Evolutionary conservation across 1,284 basidiomycete species (phyloP), one percentile per base, ranked within the genome.

Genomic region (Butyriboletus appendiculatus): DNA sequence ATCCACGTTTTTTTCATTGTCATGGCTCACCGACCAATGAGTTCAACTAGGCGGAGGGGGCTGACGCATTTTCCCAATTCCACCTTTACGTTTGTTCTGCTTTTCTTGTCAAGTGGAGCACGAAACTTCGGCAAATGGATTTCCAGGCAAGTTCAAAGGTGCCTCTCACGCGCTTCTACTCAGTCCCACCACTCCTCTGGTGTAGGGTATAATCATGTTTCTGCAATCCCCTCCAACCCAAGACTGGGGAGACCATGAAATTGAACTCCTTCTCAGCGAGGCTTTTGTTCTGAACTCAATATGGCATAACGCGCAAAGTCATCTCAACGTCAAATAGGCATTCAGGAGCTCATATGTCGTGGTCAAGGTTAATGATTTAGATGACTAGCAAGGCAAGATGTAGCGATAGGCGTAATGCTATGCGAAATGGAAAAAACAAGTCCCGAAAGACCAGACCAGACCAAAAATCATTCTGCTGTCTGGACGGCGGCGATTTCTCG

Each of bases 171-270:
- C 7, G 33, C 37, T 14, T 20, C 35, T 52, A 9, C 57, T 64
- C 52, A 59, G 32, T 30, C 33, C 40, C n/a, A 45, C 14, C 24
- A 33, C 41, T 4, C 61, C 8, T 38, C 34, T 41, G 9, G 1
- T 15, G 3, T 38, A 96, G 93, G 94, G 94, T 48, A 97, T 98
- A 72, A 99, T 99, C 73, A 98, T 99, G 90, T 99, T 98, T 76
- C 80, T 99, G 4, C 96, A 99, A 73, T 93, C 92, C 4, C 81
- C 98, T 5, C 96, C 97, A 10, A 99, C 96, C 2, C 92, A 96
- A 65, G 82, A 84, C 48, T 99, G 97, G 96, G 86, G 85, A 6
- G 96, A 99, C 72, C 89, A 95, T 65, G 95, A 99, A 69, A 90
- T 98, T 43, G 95, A 98, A 69, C 83, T 98, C 73, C 82, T 99